These are phyloP conservation scores for Xylariaceae sp. DNA, from an alignment of 2,329 filamentous ascomycete genomes.

Conservation along the genomic window DNA sequence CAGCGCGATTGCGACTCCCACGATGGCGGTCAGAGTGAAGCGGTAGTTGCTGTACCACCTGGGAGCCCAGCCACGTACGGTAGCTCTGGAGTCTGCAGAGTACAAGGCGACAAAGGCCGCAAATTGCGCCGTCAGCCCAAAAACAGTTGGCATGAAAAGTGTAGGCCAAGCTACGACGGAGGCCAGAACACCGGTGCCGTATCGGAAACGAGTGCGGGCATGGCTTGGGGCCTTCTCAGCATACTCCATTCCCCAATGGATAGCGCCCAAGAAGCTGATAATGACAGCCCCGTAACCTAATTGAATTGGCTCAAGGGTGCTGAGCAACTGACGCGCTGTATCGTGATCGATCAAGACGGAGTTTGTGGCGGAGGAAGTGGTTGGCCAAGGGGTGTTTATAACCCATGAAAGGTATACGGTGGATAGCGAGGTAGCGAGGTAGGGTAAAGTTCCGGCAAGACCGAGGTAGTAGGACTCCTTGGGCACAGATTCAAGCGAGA, in stretches of 20 bases:
- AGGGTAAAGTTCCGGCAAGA: slow-evolving; percentile 76
- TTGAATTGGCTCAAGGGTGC: slow-evolving; percentile 79
- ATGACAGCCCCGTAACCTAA: slow-evolving; percentile 89
- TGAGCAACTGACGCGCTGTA: slow-evolving; percentile 66
- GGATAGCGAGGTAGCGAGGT: slow-evolving; percentile 76
- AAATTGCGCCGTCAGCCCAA: slow-evolving; percentile 83
- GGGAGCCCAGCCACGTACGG: slow-evolving; percentile 72
- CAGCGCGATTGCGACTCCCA: slow-evolving; percentile 75
- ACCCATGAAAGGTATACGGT: slow-evolving; percentile 82
- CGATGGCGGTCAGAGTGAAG: slow-evolving; percentile 86
- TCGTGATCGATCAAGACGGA: slow-evolving; percentile 63
- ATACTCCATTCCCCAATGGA: slow-evolving; percentile 91
- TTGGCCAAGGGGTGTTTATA: slow-evolving; percentile 62
- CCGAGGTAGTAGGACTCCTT: slow-evolving; percentile 65
- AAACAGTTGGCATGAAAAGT: slow-evolving; percentile 75
- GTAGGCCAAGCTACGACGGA: slow-evolving; percentile 87
- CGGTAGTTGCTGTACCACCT: slow-evolving; percentile 86
- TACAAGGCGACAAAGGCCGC: slow-evolving; percentile 80
- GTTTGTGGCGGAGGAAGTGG: slow-evolving; percentile 60
- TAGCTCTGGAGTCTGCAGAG: slow-evolving; percentile 74
- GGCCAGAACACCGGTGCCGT: slow-evolving; percentile 75
- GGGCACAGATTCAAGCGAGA: slow-evolving; percentile 61
- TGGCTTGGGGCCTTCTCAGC: slow-evolving; percentile 59
- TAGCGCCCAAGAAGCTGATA: slow-evolving; percentile 87
- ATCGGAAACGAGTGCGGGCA: slow-evolving; percentile 70